Evolutionary conservation across 768 basidiomycete genomes (phyloP), one percentile per base, ranked within the genome.

Genomic region (Plicaturopsis crispa): DNA sequence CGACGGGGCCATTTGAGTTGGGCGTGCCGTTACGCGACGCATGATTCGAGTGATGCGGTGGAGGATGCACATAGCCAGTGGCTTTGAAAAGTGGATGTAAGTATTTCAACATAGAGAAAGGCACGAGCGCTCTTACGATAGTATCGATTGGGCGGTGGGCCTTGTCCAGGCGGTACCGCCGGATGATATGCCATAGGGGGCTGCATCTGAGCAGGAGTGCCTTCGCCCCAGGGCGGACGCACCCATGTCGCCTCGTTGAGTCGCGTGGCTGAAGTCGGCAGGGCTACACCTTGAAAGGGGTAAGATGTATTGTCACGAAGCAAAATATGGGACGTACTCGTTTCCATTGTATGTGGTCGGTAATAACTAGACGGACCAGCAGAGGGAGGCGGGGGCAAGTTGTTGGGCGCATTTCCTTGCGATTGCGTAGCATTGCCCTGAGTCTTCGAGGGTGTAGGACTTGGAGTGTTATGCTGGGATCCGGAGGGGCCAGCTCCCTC

Each of bases 361-460:
- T 84, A 84, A 54, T 84, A 81, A 46, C 72, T 75, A 14, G 73
- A 70, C n/a, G 60, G 51, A n/a, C 59, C 56, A 1, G 53, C 47
- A 7, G 60, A 51, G n/a, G 33, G 75, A 61, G 3, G 67, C 63
- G 22, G 61, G 48, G 13, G 53, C 41, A 20, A 48, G 41, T 14
- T 42, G 36, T 56, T 37, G 42, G 52, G 38, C 41, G 45, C 46
- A 34, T 50, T 26, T 12, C 36, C 44, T 31, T 54, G 46, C 17
- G 53, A 57, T 40, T 56, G 56, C 37, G n/a, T n/a, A n/a, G n/a
- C 66, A 63, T 49, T 67, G 65, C 46, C 68, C 59, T 49, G 67
- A 39, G 54, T 51, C 4, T 59, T 60, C 14, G 58, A 36, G 5
- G 76, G 74, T 11, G 73, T 70, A 24, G 59, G 60, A 40, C 70